Conservation (phyloP, 768 basidiomycete genomes). For the Amanita fuliginea region DNA sequence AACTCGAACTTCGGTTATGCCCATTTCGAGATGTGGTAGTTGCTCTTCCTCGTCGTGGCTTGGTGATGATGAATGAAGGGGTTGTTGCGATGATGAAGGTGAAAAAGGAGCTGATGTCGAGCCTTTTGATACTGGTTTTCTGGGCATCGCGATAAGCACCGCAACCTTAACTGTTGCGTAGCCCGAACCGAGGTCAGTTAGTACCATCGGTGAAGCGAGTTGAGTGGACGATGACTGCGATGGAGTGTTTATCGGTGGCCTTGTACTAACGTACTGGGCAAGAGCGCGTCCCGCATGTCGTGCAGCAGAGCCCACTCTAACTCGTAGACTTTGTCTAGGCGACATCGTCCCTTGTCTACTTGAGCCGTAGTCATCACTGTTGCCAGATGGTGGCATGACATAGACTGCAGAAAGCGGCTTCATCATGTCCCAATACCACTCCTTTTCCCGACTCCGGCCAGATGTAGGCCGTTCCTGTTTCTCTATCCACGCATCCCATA, state of each 20-base stretch:
- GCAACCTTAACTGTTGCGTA: conserved; percentile 15
- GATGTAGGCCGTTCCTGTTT: background rate
- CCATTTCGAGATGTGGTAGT: conserved; percentile 22
- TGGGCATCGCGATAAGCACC: conserved; percentile 24
- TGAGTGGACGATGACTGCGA: conserved; percentile 1
- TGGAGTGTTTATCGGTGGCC: background rate
- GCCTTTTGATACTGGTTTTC: conserved; percentile 8
- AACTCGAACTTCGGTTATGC: conserved; percentile 17
- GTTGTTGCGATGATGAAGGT: conserved; percentile 5
- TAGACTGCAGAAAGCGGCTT: conserved; percentile 22
- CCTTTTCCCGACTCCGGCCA: conserved; percentile 4
- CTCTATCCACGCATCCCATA: conserved; percentile 32
- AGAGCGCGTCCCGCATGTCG: background rate
- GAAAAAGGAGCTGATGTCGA: conserved; percentile 4
- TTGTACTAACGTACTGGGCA: background rate
- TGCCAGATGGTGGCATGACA: conserved; percentile 5
- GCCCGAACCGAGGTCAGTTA: conserved; percentile 3
- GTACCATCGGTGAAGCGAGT: background rate
- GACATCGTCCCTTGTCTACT: background rate
- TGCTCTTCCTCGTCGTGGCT: conserved; percentile 11
- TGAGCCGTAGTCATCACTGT: background rate
- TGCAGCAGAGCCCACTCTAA: conserved; percentile 1
- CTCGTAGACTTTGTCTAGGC: background rate
- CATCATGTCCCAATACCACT: conserved; percentile 20
- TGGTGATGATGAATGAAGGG: background rate